These are phyloP conservation scores for Aphanoascus verrucosus DNA, from an alignment of 2,329 filamentous ascomycete species.

Conservation along the genomic window DNA sequence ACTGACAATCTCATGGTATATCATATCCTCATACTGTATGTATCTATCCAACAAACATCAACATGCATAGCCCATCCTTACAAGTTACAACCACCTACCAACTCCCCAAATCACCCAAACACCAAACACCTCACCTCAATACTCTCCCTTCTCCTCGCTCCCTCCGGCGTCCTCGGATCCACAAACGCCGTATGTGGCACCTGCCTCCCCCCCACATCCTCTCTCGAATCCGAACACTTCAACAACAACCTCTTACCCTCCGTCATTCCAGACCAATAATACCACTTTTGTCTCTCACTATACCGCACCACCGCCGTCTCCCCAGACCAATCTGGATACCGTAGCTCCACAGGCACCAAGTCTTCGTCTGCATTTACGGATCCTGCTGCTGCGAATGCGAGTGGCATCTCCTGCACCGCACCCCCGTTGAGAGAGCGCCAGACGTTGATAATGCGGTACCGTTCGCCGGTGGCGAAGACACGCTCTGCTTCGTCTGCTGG, in stretches of 20 bases:
- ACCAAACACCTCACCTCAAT: conserved; percentile 82
- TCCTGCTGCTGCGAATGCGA: conserved; percentile 48
- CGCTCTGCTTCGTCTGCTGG: conserved; percentile 52
- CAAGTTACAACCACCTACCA: not conserved
- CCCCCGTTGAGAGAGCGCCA: conserved; percentile 58
- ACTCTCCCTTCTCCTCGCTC: conserved; percentile 66
- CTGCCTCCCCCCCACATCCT: conserved; percentile 33
- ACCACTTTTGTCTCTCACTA: conserved; percentile 57
- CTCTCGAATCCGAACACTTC: conserved; percentile 65
- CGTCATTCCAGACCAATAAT: conserved; percentile 70
- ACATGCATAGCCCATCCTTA: no score
- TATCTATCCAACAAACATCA: no score
- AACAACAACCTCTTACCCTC: conserved; percentile 61
- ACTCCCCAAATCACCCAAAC: conserved; percentile 47
- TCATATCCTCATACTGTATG: no score
- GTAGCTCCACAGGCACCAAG: conserved; percentile 60
- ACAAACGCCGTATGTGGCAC: conserved; percentile 68
- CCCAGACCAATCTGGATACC: conserved; percentile 60
- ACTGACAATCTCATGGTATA: no score
- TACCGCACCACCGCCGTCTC: conserved; percentile 61
- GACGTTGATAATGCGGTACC: conserved; percentile 78
- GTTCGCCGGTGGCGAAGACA: conserved; percentile 46
- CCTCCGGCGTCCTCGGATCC: conserved; percentile 59
- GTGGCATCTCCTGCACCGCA: conserved; percentile 46
- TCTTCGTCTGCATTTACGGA: conserved; percentile 48